These are phyloP conservation scores for Prunus salicina DNA, from an alignment of 306 rosid genomes.

Conservation along the genomic window DNA sequence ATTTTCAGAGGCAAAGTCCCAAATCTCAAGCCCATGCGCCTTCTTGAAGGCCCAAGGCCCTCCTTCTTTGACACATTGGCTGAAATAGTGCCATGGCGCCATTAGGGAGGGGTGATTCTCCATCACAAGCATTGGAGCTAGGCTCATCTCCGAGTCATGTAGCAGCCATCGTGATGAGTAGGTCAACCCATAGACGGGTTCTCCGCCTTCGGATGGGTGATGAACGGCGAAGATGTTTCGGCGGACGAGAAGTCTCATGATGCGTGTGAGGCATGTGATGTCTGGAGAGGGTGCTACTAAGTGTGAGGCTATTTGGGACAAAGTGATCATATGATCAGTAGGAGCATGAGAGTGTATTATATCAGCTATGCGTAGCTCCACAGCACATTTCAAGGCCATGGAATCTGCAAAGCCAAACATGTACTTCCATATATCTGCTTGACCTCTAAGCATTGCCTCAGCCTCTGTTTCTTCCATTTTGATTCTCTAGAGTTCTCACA, in stretches of 20 bases:
- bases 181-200: constrained; percentile 22
- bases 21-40: constrained; percentile 30
- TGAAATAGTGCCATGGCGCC: constrained; percentile 30
- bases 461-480: constrained; percentile 16
- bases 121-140: constrained; percentile 25
- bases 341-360: constrained; percentile 28
- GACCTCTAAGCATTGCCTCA: constrained; percentile 30
- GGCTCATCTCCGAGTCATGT: constrained; percentile 10
- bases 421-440: constrained; percentile 41
- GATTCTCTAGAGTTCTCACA: neutral
- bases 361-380: constrained; percentile 41
- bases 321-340: constrained; percentile 12
- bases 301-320: constrained; percentile 28
- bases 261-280: constrained; percentile 30
- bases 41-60: constrained; percentile 21
- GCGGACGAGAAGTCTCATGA: constrained; percentile 36
- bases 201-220: constrained; percentile 11
- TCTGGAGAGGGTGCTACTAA: constrained; percentile 21
- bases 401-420: constrained; percentile 39
- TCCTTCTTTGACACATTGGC: constrained; percentile 25
- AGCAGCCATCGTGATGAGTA: constrained; percentile 32
- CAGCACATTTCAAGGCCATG: constrained; percentile 42
- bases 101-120: constrained; percentile 14
- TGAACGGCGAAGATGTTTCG: constrained; percentile 27
- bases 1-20: constrained; percentile 29